Base-by-base conservation (phyloP, 2,329 filamentous ascomycete species). In the Ophiostoma australiae region DNA sequence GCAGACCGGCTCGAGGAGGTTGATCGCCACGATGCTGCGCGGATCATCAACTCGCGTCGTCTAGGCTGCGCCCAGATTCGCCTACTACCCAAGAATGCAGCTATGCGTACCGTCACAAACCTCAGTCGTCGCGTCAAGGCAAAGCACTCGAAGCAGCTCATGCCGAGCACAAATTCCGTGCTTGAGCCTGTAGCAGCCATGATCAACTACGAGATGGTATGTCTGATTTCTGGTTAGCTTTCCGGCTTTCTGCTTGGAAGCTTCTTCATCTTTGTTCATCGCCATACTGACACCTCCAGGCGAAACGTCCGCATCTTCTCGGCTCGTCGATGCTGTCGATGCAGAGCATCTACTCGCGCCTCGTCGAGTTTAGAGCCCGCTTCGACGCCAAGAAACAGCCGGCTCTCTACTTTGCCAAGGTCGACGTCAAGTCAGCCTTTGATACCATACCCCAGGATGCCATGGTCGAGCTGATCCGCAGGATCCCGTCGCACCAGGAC, bases 401-500 rank as follows among this genome's bases (percentile, higher is more conserved):
- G 4, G 5, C 15, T 6, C 80, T 97, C 1, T 98, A 91, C 79
- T 97, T 98, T 80, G 94, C 90, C 72, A 99, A 99, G 78, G 84
- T 97, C 15, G 95, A 99, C 77, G 94, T 99, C 27, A 87, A 92
- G 77, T 89, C 92, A 1, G 97, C 94, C 75, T 99, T 97, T 78
- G 95, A 99, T 79, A 97, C 91, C 0, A 97, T 99, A 65, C 95
- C 95, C 0, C 95, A 98, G 78, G 80, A 85, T 35, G 87, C 88
- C 0, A 82, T 98, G 23, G 77, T 97, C 44, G 78, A 83, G 33
- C 82, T 98, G 35, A 85, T 96, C 73, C 79, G 74, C 72, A 89
- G 77, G 69, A 87, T 86, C 74, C 87, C 79, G 73, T 81, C 81
- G 15, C 82, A 90, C 71, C 79, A 84, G 3, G 81, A 82, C 31